Conservation (phyloP, 2,329 filamentous ascomycete species). For the Colletotrichum coccodes region DNA sequence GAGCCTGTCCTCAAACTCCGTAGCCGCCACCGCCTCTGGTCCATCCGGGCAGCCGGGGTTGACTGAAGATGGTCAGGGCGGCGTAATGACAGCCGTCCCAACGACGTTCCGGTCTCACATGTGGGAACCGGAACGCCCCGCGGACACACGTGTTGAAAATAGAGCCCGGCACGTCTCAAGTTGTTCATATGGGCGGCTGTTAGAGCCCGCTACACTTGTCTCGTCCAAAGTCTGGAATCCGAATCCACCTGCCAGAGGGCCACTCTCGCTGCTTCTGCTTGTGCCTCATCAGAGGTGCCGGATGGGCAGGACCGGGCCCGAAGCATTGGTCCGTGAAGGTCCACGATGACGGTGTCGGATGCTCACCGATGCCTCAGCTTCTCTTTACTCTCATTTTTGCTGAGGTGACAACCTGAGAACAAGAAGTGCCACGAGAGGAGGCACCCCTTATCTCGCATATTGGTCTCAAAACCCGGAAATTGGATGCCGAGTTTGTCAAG, state of each 20-base stretch:
- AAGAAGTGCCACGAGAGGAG: background rate
- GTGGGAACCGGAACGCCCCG: background rate
- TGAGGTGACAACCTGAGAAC: background rate
- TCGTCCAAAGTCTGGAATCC: background rate
- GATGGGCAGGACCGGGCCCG: background rate
- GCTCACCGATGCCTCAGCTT: background rate
- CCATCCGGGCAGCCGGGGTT: background rate
- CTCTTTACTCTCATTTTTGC: background rate
- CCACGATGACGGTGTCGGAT: background rate
- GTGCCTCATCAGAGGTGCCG: background rate
- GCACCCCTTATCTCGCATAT: background rate
- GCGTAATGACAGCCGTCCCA: background rate
- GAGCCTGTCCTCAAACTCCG: background rate
- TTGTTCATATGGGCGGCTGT: background rate
- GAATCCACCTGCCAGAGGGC: too few relatives aligned
- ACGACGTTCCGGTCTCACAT: background rate
- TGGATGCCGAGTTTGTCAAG: constrained; percentile 9
- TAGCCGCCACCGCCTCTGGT: background rate
- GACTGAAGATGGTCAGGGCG: background rate
- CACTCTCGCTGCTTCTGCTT: too few relatives aligned
- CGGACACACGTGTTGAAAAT: background rate
- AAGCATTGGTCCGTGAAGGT: background rate
- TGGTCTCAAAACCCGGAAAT: background rate
- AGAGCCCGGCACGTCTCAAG: background rate
- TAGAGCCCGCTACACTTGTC: background rate